Conservation (phyloP, 306 rosid genomes). For the Benincasa hispida region DNA sequence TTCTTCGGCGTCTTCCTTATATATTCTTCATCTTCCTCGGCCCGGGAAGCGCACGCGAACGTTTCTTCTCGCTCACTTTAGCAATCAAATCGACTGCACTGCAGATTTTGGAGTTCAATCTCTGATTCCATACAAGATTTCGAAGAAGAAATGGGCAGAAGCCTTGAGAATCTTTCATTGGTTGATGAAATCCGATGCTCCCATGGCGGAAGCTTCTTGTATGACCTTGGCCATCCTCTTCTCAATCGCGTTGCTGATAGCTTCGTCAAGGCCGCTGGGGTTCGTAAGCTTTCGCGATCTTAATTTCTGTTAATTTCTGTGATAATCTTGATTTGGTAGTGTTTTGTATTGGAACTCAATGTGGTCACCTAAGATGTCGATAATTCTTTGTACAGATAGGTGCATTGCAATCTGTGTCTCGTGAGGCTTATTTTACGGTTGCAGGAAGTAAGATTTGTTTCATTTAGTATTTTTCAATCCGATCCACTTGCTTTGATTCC, state of each 20-base stretch:
- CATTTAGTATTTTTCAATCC: background rate
- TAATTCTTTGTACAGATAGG: slow-evolving; percentile 42
- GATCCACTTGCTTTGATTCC: background rate
- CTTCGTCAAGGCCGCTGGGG: slow-evolving; percentile 80
- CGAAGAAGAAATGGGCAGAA: slow-evolving; percentile 15
- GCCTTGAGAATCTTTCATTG: slow-evolving; percentile 33
- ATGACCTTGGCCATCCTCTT: slow-evolving; percentile 85
- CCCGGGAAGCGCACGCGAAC: background rate
- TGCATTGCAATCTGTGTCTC: slow-evolving; percentile 69
- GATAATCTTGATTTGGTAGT: background rate
- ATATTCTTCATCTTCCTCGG: background rate
- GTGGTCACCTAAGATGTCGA: background rate
- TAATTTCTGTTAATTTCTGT: background rate
- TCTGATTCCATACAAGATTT: background rate
- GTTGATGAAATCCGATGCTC: slow-evolving; percentile 46
- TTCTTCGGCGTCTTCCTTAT: background rate
- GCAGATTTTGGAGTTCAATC: background rate
- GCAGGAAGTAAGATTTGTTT: slow-evolving; percentile 30
- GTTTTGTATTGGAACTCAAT: background rate
- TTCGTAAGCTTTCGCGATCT: background rate
- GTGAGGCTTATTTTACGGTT: slow-evolving; percentile 68
- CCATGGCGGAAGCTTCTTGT: slow-evolving; percentile 34
- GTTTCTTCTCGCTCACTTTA: background rate
- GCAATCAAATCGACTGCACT: background rate
- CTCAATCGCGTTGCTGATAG: slow-evolving; percentile 70